Percentiles rank a stretch among this genome's conserved stretches.
Conservation (phyloP, 768 basidiomycete species). For the Auricularia sp. region DNA sequence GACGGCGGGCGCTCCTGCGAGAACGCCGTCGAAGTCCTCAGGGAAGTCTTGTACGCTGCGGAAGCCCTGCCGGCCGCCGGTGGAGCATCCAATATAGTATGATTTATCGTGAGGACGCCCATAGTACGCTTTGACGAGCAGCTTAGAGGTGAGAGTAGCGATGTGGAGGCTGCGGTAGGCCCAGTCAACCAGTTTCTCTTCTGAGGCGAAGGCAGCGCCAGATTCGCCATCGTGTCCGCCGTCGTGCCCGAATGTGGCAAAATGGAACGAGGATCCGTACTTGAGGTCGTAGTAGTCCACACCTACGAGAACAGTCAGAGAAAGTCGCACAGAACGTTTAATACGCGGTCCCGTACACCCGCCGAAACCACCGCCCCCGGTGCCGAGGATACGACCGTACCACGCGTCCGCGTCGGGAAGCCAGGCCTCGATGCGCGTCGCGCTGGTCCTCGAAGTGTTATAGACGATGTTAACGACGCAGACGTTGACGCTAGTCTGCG, state of each 20-base stretch:
- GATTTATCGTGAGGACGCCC: constrained; percentile 10
- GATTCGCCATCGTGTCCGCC: constrained; percentile 17
- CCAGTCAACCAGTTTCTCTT: constrained; percentile 21
- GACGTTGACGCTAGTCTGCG: neutral
- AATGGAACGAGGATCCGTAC: constrained; percentile 14
- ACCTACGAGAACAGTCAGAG: constrained; percentile 5
- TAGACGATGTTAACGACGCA: neutral
- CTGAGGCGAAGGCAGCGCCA: constrained; percentile 12
- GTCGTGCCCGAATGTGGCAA: constrained; percentile 16
- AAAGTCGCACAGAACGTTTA: neutral
- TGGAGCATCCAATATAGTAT: constrained; percentile 23
- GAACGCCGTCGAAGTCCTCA: constrained; percentile 24
- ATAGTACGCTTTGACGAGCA: constrained; percentile 20
- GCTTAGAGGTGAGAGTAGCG: constrained; percentile 16
- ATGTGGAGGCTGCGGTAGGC: constrained; percentile 19
- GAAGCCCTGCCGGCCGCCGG: constrained; percentile 22
- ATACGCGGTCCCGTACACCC: neutral
- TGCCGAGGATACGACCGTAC: neutral
- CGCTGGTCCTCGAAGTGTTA: neutral
- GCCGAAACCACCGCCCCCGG: neutral
- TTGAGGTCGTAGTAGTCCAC: constrained; percentile 12
- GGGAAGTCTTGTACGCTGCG: constrained; percentile 18
- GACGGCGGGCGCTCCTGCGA: constrained; percentile 22
- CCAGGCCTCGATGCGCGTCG: neutral
- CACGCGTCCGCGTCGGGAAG: neutral